These are phyloP conservation scores for Epicoccum nigrum DNA, from an alignment of 2,329 filamentous ascomycete species.

Conservation along the genomic window DNA sequence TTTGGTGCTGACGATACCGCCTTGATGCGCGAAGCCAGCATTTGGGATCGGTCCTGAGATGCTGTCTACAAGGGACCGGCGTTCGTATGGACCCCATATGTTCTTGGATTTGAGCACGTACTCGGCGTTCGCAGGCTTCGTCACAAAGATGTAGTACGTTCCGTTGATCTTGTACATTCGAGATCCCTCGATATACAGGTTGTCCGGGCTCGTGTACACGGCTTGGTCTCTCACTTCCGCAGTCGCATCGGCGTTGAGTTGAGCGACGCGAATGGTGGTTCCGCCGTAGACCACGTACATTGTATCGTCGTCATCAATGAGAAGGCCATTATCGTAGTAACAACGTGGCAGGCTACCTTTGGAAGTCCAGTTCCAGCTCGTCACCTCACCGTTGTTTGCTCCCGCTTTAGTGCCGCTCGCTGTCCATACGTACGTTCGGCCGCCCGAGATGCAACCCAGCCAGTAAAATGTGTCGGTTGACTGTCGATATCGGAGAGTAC, in stretches of 20 bases:
- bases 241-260: slow-evolving; percentile 58
- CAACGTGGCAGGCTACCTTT: slow-evolving; percentile 51
- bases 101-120: slow-evolving; percentile 58
- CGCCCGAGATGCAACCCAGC: slow-evolving; percentile 62
- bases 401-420: slow-evolving; percentile 51
- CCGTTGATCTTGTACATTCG: slow-evolving; percentile 65
- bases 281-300: slow-evolving; percentile 65
- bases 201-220: slow-evolving; percentile 52
- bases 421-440: slow-evolving; percentile 61
- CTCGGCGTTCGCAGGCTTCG: slow-evolving; percentile 54
- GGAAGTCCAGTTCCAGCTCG: slow-evolving; percentile 50
- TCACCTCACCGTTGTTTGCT: slow-evolving; percentile 38
- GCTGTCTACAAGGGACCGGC: slow-evolving; percentile 52
- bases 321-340: slow-evolving; percentile 64
- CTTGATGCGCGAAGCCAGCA: slow-evolving; percentile 60
- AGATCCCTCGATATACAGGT: slow-evolving; percentile 56
- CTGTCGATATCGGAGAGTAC: slow-evolving; percentile 58
- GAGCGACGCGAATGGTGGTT: slow-evolving; percentile 57
- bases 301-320: slow-evolving; percentile 65
- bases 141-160: slow-evolving; percentile 62
- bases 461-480: slow-evolving; percentile 61
- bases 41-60: slow-evolving; percentile 53
- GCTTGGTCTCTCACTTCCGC: slow-evolving; percentile 53
- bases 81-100: slow-evolving; percentile 61
- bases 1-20: slow-evolving; percentile 60